These are phyloP conservation scores for Boletellus sp. DNA, from an alignment of 1,284 basidiomycete species.

Conservation along the genomic window DNA sequence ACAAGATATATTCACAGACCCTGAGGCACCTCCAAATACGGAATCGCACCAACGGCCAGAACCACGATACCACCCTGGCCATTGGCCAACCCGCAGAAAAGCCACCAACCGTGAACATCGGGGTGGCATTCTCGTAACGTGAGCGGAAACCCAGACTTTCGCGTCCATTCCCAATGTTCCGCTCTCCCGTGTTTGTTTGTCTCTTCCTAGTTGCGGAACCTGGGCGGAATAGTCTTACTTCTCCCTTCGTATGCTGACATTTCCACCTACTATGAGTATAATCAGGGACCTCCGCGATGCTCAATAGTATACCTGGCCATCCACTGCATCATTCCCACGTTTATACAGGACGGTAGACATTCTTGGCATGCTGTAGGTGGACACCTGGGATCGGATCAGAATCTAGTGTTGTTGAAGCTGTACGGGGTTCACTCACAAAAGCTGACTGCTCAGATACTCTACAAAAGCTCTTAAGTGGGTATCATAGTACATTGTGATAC, in stretches of 20 bases:
- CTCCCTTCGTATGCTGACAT: neutral
- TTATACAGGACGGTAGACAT: neutral
- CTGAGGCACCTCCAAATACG: neutral
- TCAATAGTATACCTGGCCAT: neutral
- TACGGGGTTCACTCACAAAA: neutral
- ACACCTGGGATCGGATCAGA: neutral
- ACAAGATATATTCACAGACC: neutral
- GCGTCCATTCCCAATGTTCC: neutral
- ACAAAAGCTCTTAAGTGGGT: neutral
- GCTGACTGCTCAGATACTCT: neutral
- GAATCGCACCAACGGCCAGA: neutral
- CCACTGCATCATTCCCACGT: neutral
- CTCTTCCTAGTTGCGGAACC: too few species aligned
- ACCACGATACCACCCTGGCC: neutral
- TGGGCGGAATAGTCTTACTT: too few species aligned
- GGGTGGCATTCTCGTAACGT: neutral
- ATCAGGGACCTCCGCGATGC: neutral
- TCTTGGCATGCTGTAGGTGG: neutral
- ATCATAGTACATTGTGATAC: too few species aligned
- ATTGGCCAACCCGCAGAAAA: neutral
- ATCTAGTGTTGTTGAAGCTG: too few species aligned
- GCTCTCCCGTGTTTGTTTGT: too few species aligned
- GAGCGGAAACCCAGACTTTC: neutral
- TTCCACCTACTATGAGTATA: neutral
- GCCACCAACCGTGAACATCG: neutral